Evolutionary conservation across 805 yeast species (phyloP).

Genomic region (Wickerhamomyces kurtzmanii): DNA sequence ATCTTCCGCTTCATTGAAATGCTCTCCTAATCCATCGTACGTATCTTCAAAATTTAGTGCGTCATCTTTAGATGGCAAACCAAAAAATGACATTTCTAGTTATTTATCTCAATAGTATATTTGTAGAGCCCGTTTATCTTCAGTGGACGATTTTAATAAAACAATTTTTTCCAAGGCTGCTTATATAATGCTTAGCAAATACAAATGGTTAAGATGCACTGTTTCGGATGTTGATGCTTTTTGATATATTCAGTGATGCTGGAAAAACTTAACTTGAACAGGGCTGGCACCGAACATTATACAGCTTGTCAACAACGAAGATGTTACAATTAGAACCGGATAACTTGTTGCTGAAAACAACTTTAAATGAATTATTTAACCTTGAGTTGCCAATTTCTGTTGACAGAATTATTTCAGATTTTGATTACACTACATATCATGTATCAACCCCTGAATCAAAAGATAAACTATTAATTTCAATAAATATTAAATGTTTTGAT

Average conservation of each 20-base stretch:
- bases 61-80: conserved; percentile 23
- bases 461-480: conserved; percentile 52
- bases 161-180: no score
- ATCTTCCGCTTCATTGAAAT: conserved; percentile 57
- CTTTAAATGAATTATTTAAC: conserved; percentile 68
- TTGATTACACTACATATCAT: conserved; percentile 92
- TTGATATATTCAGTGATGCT: no score
- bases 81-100: conserved; percentile 69
- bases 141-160: no score
- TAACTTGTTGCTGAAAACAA: conserved; percentile 73
- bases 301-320: no score
- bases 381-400: conserved; percentile 42
- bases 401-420: conserved; percentile 88
- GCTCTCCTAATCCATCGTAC: conserved; percentile 68
- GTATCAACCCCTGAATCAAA: conserved; percentile 80
- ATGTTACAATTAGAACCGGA: conserved; percentile 86
- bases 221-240: no score
- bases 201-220: no score
- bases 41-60: conserved; percentile 75
- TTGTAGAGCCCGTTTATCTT: no score
- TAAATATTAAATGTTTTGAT: conserved; percentile 67
- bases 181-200: no score
- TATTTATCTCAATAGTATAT: no score
- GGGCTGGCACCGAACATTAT: no score
- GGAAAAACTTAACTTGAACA: no score